Evolutionary conservation across 495 filamentous ascomycete genomes (phyloP).

Genomic region (Podospora fimiseda): DNA sequence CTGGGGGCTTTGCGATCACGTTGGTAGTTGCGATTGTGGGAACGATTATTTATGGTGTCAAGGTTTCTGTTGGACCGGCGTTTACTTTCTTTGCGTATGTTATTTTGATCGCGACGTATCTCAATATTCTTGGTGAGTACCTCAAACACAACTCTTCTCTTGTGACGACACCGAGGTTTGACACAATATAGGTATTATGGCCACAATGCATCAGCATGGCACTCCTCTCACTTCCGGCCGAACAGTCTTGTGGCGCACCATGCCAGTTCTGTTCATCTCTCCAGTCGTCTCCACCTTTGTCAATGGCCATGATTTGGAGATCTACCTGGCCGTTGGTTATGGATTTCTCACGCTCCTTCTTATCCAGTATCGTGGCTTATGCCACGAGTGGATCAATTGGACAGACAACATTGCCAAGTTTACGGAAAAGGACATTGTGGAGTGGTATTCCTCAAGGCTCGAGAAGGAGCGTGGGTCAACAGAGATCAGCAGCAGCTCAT

Average conservation of each 20-base stretch:
- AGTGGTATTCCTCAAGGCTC: conserved; percentile 39
- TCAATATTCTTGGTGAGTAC: conserved; percentile 36
- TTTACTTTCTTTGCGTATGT: conserved; percentile 48
- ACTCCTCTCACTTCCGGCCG: conserved; percentile 30
- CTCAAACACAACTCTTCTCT: too few species aligned
- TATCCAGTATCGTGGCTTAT: conserved; percentile 39
- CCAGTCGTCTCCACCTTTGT: conserved; percentile 43
- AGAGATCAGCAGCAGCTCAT: conserved; percentile 8
- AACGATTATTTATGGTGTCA: conserved; percentile 10
- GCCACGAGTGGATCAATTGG: conserved; percentile 49
- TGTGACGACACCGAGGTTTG: neutral
- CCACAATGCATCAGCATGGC: conserved; percentile 25
- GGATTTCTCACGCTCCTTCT: conserved; percentile 40
- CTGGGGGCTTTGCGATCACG: conserved; percentile 21
- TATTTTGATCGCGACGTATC: conserved; percentile 44
- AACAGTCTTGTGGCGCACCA: conserved; percentile 31
- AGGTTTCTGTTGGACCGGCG: conserved; percentile 22
- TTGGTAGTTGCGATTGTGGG: conserved; percentile 14
- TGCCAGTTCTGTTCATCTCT: conserved; percentile 44
- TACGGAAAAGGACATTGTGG: conserved; percentile 42
- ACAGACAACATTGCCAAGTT: conserved; percentile 41
- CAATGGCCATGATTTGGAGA: conserved; percentile 37
- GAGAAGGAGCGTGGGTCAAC: neutral
- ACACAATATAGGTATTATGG: conserved; percentile 18
- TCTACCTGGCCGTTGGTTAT: conserved; percentile 46